Evolutionary conservation across 2,329 filamentous ascomycete species (phyloP).

Genomic region (Emmonsiellopsis sp.): DNA sequence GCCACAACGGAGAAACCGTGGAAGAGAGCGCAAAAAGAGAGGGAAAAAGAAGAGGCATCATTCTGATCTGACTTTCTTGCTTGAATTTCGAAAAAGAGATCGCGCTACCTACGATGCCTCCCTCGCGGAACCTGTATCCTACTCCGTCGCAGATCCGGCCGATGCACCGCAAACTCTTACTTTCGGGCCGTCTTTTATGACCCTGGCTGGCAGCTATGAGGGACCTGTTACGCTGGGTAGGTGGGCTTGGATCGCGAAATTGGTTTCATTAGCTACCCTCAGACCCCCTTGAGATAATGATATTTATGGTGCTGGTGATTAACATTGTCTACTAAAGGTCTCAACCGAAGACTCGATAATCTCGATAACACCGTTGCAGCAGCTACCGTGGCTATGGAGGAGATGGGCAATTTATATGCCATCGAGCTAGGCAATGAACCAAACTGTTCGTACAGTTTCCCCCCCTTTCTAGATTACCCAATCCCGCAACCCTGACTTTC

Average conservation of each 20-base stretch:
- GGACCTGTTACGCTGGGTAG: slow-evolving; percentile 43
- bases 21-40: no score
- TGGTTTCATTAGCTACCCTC: no score
- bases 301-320: no score
- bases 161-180: slow-evolving; percentile 44
- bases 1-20: no score
- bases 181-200: slow-evolving; percentile 46
- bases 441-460: slow-evolving; percentile 37
- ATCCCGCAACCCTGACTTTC: background rate
- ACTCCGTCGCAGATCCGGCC: slow-evolving; percentile 38
- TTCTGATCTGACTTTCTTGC: background rate
- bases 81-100: background rate
- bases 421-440: slow-evolving; percentile 53
- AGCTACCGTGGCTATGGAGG: slow-evolving; percentile 35
- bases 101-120: slow-evolving; percentile 15
- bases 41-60: no score
- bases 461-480: background rate
- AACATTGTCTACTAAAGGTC: slow-evolving; percentile 15
- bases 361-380: slow-evolving; percentile 47
- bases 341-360: slow-evolving; percentile 47
- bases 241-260: background rate
- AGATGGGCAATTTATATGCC: slow-evolving; percentile 43
- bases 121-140: slow-evolving; percentile 40
- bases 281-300: no score
- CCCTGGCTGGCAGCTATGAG: slow-evolving; percentile 40